Base-by-base conservation (phyloP, 2,329 filamentous ascomycete genomes). In the Sporothrix globosa region DNA sequence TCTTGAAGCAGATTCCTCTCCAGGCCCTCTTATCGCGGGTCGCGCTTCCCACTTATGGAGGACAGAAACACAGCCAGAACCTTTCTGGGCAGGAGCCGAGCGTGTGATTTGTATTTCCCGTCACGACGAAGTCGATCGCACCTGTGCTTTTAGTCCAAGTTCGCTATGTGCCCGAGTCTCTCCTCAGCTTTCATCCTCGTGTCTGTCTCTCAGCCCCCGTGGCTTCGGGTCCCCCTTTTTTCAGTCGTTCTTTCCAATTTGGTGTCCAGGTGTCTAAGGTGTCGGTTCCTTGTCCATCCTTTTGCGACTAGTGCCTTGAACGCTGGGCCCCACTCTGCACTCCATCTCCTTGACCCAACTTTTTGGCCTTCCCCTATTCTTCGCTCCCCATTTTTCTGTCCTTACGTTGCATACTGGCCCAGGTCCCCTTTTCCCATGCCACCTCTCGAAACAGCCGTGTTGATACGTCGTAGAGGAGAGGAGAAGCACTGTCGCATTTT, bases 391-490 rank as follows among this genome's bases (percentile, higher is more conserved):
- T 68, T 70, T 70, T 52, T 65, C 44, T 54, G 24, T 21, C 30
- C 58, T 68, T 44, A 63, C 39, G 66, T 68, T 56, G 69, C 54
- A 70, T 67, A 30, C 69, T 14, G 44, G 41, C n/a, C 41, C 41
- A 50, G 54, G 27, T 60, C 69, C 54, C 67, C 69, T 53, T 68
- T 63, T 68, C 56, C 61, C 63, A 67, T 68, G 44, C 56, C 56
- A n/a, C 66, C 54, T 68, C 56, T 66, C 68, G 56, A 68, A 68
- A 63, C 65, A 68, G 68, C 54, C 56, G 69, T 58, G 48, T 68
- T 65, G 63, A 53, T 34, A 17, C 41, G 34, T 17, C 11, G 14
- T 44, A 17, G 41, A 13, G 41, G 41, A 53, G 27, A 68, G 50
- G 56, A 24, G 58, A 27, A 27, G 21, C 48, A 39, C 56, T 41